Conservation (phyloP, 116 monocot species). For the Iris pallida region DNA sequence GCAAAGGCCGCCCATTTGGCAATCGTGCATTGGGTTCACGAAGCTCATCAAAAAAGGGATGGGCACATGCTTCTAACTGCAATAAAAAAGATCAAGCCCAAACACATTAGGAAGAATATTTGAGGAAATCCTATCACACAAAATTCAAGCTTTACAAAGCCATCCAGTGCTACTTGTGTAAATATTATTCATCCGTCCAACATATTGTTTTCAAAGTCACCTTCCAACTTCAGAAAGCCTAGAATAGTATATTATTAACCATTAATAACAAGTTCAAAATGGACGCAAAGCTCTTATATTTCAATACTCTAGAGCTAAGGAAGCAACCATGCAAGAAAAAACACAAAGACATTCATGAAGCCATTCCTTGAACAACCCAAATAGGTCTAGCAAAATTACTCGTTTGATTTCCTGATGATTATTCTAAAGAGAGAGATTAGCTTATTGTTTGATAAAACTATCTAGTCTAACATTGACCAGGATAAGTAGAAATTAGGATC, state of each 20-base stretch:
- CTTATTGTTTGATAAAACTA: no score
- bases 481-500: neutral
- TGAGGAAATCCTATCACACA: neutral
- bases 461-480: no score
- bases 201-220: neutral
- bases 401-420: neutral
- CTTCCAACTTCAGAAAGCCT: neutral
- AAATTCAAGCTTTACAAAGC: neutral
- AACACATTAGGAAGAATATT: neutral
- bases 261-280: neutral
- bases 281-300: no score
- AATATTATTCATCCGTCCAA: neutral
- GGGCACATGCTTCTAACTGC: slow-evolving; percentile 69
- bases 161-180: neutral
- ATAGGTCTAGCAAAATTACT: neutral
- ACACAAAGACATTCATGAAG: no score
- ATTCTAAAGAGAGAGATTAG: neutral
- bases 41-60: slow-evolving; percentile 73
- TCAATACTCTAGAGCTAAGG: neutral
- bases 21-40: slow-evolving; percentile 53
- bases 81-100: slow-evolving; percentile 4
- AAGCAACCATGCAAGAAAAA: neutral
- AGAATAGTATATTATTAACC: neutral
- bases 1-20: slow-evolving; percentile 59
- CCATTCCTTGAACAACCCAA: no score